Evolutionary conservation across 352 stramenopile species (phyloP).

Genomic region (Phytophthora citricola): DNA sequence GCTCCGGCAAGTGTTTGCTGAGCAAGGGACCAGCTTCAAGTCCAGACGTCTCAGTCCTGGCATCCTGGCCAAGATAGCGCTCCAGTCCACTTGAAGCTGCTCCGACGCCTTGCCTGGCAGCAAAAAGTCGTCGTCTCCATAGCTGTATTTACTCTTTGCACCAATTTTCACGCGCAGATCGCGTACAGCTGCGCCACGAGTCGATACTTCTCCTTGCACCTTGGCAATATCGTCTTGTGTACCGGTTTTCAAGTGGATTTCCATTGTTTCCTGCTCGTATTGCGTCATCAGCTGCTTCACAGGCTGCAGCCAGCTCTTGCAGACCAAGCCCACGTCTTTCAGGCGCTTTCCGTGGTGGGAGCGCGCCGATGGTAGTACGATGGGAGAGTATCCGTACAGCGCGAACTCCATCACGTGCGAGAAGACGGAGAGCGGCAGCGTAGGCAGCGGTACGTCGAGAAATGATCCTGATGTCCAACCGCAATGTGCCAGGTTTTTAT

Average conservation of each 20-base stretch:
- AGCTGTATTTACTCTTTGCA: background rate
- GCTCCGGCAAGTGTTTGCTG: constrained; percentile 18
- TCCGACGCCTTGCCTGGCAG: constrained; percentile 9
- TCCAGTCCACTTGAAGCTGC: constrained; percentile 23
- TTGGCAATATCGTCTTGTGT: constrained; percentile 4
- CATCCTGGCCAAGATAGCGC: constrained; percentile 7
- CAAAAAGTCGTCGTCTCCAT: background rate
- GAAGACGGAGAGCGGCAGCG: background rate
- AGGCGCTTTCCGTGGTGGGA: background rate
- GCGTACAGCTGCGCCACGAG: background rate
- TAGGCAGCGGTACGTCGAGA: background rate
- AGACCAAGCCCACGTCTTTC: constrained; percentile 14
- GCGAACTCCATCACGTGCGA: background rate
- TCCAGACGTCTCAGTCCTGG: constrained; percentile 22
- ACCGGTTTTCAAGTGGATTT: constrained; percentile 4
- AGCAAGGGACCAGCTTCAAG: constrained; percentile 21
- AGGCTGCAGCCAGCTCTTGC: constrained; percentile 10
- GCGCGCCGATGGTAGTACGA: background rate
- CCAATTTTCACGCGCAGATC: constrained; percentile 10
- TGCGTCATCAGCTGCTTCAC: constrained; percentile 9
- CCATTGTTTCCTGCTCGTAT: constrained; percentile 10
- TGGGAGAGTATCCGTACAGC: background rate
- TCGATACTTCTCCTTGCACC: constrained; percentile 4
- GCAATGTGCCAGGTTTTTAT: no score
- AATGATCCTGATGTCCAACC: no score